phyloP scores from a whole-genome alignment of 192 early-diverging fungal genomes.

The Lunasporangiospora selenospora region DNA sequence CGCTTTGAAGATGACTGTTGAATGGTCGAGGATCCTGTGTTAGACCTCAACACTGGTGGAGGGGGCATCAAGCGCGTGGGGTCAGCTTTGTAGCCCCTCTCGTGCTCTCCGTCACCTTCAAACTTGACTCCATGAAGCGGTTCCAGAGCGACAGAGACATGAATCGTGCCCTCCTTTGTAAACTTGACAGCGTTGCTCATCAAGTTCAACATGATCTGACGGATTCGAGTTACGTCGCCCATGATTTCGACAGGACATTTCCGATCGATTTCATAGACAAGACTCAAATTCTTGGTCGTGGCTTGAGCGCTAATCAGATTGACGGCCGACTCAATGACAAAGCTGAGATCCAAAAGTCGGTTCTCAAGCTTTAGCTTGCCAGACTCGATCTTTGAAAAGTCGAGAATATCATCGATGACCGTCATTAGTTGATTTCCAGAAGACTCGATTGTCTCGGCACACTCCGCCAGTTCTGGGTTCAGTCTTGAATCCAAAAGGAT shows the following conservation, averaged over 20 bases:
- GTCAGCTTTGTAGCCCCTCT: slow-evolving; percentile 2
- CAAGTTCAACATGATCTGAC: slow-evolving; percentile 60
- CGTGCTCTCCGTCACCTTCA: background rate
- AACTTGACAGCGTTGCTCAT: slow-evolving; percentile 65
- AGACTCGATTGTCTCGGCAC: slow-evolving; percentile 54
- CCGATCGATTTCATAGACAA: slow-evolving; percentile 62
- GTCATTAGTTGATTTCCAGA: slow-evolving; percentile 52
- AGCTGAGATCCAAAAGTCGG: slow-evolving; percentile 64
- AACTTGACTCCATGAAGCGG: slow-evolving; percentile 17
- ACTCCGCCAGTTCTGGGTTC: slow-evolving; percentile 71
- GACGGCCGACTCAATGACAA: slow-evolving; percentile 66
- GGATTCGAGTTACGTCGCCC: slow-evolving; percentile 60
- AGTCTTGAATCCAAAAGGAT: slow-evolving; percentile 75
- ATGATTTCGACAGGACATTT: slow-evolving; percentile 46
- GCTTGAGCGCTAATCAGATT: slow-evolving; percentile 69
- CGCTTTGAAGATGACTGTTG: too few relatives aligned
- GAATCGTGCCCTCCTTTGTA: slow-evolving; percentile 50
- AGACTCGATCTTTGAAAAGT: slow-evolving; percentile 82
- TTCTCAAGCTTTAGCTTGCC: slow-evolving; percentile 73
- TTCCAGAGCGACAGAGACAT: slow-evolving; percentile 39
- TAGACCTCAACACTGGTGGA: background rate
- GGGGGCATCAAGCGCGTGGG: slow-evolving; percentile 11
- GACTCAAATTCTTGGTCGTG: slow-evolving; percentile 62
- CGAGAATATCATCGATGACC: slow-evolving; percentile 62
- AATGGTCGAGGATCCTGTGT: slow-evolving; percentile 2